Percentiles rank a stretch among this genome's conserved stretches.
These are phyloP conservation scores for Eleusine indica DNA, from an alignment of 176 grass and related monocot genomes.

Conservation along the genomic window DNA sequence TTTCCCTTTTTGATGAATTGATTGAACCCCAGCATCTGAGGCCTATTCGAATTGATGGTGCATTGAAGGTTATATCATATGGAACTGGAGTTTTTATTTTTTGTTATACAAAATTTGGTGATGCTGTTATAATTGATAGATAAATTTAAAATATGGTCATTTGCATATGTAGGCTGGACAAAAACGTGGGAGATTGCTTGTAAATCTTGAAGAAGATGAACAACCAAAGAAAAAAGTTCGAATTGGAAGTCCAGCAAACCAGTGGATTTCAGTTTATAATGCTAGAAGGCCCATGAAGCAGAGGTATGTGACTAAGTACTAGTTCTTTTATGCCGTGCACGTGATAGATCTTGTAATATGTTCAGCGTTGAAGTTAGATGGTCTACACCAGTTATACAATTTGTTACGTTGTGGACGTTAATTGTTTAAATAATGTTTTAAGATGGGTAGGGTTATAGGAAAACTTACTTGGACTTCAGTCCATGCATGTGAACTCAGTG, in stretches of 20 bases:
- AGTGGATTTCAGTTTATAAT: slow-evolving; percentile 99
- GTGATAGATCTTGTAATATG: neutral
- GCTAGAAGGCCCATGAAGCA: slow-evolving; percentile 96
- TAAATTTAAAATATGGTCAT: slow-evolving; percentile 23
- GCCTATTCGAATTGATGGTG: slow-evolving; percentile 96
- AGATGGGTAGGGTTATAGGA: neutral
- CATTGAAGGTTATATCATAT: slow-evolving; percentile 76
- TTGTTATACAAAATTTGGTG: neutral
- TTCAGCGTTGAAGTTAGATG: slow-evolving; percentile 4
- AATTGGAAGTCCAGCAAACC: slow-evolving; percentile 90
- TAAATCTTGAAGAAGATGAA: slow-evolving; percentile 93
- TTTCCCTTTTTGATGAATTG: slow-evolving; percentile 92
- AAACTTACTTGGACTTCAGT: neutral
- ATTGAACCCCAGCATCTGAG: slow-evolving; percentile 90
- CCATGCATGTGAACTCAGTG: neutral
- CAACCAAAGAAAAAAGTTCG: slow-evolving; percentile 98
- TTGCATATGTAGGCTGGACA: slow-evolving; percentile 82
- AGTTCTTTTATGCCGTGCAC: slow-evolving; percentile 2
- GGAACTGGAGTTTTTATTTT: slow-evolving; percentile 12
- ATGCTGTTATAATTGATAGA: slow-evolving; percentile 15
- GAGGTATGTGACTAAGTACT: slow-evolving; percentile 60
- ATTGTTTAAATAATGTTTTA: neutral
- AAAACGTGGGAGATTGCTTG: slow-evolving; percentile 84
- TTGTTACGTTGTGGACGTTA: neutral
- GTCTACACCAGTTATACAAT: neutral